Evolutionary conservation across 495 filamentous ascomycete species (phyloP), one percentile per base, ranked within the genome.

Genomic region (Podospora anserina): DNA sequence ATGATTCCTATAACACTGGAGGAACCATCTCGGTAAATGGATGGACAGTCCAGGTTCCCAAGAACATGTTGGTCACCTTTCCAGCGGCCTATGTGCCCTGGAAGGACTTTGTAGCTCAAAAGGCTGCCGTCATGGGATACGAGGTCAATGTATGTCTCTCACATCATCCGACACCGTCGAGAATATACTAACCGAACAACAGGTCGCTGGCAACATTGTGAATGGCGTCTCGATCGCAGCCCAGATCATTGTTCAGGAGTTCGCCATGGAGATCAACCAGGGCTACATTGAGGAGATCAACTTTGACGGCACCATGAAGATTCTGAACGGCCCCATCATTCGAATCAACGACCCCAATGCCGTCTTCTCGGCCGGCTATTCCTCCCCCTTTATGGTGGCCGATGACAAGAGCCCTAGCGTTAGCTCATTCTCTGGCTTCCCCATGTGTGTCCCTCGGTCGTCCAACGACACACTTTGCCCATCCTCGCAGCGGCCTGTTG

Each of bases 321-420:
- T 82, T 32, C 27, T 13, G 18, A 74, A 75, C 63, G 80, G 80
- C 0, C 79, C 78, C 2, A 74, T 19, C 9, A 65, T 82, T 34
- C 71, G 77, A n/a, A 80, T 82, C 74, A 82, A 80, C 64, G 79
- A 82, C 64, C 80, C 80, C 28, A 77, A 79, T 65, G 77, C 71
- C 0, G 71, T 79, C n/a, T 82, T 74, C 66, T 71, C 74, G 0
- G 71, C 69, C n/a, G 73, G 71, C 0, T 79, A 69, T 54, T 71
- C 65, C 11, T 64, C 65, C 2, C 76, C 77, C 0, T 78, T 82
- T 69, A 81, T 80, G 71, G 77, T 78, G 0, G 75, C 75, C 5
- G 80, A 82, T 62, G 78, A 77, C 58, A 69, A 73, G 65, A 82
- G 72, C 70, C 80, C 80, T 1, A 74, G 70, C 49, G 72, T 82